Evolutionary conservation across 108 stramenopile species (phyloP).

Genomic region (Skeletonema tropicum): DNA sequence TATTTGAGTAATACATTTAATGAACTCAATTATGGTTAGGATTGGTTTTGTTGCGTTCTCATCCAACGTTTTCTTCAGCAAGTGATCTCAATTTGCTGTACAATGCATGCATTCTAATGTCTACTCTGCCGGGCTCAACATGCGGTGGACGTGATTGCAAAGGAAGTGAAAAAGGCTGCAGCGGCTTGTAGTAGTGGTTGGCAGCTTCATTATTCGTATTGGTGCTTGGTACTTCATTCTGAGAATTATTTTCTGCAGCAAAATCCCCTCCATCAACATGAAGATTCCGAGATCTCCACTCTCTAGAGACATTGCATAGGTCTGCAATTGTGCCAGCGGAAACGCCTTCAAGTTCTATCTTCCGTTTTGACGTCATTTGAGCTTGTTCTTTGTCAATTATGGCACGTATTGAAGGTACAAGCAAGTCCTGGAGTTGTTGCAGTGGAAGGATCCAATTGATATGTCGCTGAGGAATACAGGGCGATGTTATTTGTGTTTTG

Average conservation of each 20-base stretch:
- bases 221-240: background rate
- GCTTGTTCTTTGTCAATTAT: constrained; percentile 48
- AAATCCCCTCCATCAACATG: constrained; percentile 48
- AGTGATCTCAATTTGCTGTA: constrained; percentile 27
- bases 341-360: constrained; percentile 47
- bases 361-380: constrained; percentile 9
- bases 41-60: too few species aligned
- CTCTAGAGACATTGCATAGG: constrained; percentile 42
- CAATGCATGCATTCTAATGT: constrained; percentile 50
- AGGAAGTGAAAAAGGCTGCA: constrained; percentile 49
- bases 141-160: constrained; percentile 41
- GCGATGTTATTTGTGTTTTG: background rate
- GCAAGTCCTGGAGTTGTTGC: constrained; percentile 35
- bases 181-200: constrained; percentile 42
- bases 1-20: too few species aligned
- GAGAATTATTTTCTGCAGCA: constrained; percentile 17
- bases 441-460: constrained; percentile 26
- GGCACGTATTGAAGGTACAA: constrained; percentile 49
- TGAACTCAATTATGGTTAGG: too few species aligned
- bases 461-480: background rate
- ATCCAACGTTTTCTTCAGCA: background rate
- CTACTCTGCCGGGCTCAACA: constrained; percentile 54
- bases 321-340: constrained; percentile 54
- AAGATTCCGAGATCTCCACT: constrained; percentile 36
- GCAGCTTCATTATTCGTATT: constrained; percentile 17